These are phyloP conservation scores for Cladosporium halotolerans DNA, from an alignment of 2,329 filamentous ascomycete genomes.

Conservation along the genomic window DNA sequence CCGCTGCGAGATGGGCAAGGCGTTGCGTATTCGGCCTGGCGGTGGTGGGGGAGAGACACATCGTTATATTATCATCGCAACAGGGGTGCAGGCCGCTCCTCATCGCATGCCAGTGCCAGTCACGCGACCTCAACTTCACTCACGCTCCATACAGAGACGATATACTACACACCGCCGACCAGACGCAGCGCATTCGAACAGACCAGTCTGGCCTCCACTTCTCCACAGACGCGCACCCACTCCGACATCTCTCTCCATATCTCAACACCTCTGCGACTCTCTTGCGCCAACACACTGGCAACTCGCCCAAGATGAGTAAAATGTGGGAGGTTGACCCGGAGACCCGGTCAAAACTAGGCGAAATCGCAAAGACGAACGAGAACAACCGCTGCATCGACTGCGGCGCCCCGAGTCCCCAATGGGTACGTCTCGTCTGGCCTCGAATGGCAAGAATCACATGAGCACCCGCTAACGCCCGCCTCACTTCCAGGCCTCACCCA, in stretches of 20 bases:
- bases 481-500: slow-evolving; percentile 61
- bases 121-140: too few species aligned
- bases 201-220: background rate
- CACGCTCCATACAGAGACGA: too few species aligned
- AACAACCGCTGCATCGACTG: slow-evolving; percentile 95
- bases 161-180: too few species aligned
- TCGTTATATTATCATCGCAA: too few species aligned
- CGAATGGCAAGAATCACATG: background rate
- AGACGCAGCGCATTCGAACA: background rate
- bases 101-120: too few species aligned
- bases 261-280: background rate
- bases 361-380: slow-evolving; percentile 81
- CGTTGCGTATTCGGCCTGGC: too few species aligned
- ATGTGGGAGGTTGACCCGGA: slow-evolving; percentile 99
- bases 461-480: background rate
- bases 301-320: slow-evolving; percentile 48
- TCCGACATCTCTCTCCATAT: background rate
- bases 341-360: slow-evolving; percentile 88
- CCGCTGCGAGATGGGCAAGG: too few species aligned
- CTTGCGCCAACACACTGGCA: background rate
- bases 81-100: too few species aligned
- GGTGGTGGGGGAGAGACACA: too few species aligned
- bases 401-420: slow-evolving; percentile 91
- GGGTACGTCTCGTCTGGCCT: slow-evolving; percentile 40
- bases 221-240: background rate